Base-by-base conservation (phyloP, 495 filamentous ascomycete genomes). In the Articulospora tetracladia region DNA sequence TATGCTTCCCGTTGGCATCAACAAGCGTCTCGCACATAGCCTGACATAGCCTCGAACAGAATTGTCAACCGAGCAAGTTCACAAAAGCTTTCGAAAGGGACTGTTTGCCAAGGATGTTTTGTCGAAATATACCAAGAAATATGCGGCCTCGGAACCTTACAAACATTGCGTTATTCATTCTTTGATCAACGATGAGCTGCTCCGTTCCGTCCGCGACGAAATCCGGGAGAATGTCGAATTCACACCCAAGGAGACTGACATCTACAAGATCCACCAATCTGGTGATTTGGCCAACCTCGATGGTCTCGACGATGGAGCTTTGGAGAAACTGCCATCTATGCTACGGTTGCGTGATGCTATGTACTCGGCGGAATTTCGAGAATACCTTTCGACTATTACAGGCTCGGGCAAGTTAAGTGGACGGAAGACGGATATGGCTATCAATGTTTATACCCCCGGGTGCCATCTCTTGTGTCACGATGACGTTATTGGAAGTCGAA, bases 241-340 rank as follows among this genome's bases (percentile, higher is more conserved):
- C 76, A 96, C 94, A 50, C 93, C 92, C 63, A 99, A 99, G 76
- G 94, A 99, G 71, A 99, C 94, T 59, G 95, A 99, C 73, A 98
- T 99, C 74, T 99, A 99, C 80, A 96, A 94, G 73, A 97, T 98
- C 70, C 93, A 97, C 79, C 94, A 98, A 75, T 97, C 93, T 27
- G 94, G 94, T 56, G 94, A 99, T 70, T 80, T 99, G 19, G 95
- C 94, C 10, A 99, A 99, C 71, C 86, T 99, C 46, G 92, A 96
- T 73, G 94, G 94, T 3, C 79, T 99, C 7, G 90, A 95, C 55
- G 85, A 91, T 68, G 82, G 87, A 0, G 89, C 92, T 28, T 78
- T 97, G 47, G 83, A 86, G 30, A 88, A 87, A 55, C 78, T 99
- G 34, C 94, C 94, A 0, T 92, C 90, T 11, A 78, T 99, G 1